A percentile compares a stretch with the other conserved stretches of the same genome.
Evolutionary conservation across 805 yeast genomes (phyloP).

Genomic region (Barnettozyma pratensis): DNA sequence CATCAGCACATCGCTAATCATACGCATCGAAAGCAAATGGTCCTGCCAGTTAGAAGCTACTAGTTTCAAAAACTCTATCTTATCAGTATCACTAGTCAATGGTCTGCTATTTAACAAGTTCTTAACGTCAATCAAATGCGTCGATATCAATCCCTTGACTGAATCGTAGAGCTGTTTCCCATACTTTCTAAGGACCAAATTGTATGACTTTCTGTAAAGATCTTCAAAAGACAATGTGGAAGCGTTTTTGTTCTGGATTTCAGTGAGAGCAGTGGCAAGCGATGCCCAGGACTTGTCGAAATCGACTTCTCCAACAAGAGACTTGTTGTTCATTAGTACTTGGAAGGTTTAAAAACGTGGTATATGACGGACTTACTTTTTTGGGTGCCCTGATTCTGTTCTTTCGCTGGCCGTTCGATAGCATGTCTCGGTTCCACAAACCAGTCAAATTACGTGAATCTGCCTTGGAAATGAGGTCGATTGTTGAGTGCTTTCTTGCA

Average conservation of each 20-base stretch:
- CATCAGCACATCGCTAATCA: conserved; percentile 80
- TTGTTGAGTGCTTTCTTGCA: too few species aligned
- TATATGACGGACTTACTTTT: conserved; percentile 25
- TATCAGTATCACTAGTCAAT: conserved; percentile 10
- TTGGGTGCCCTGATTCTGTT: conserved; percentile 66
- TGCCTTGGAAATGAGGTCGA: not conserved
- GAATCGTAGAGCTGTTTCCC: conserved; percentile 64
- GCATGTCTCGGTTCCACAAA: not conserved
- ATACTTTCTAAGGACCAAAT: conserved; percentile 62
- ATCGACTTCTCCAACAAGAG: conserved; percentile 37
- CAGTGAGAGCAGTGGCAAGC: conserved; percentile 60
- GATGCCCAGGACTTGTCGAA: conserved; percentile 65
- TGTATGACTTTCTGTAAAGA: conserved; percentile 73
- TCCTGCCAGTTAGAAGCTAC: conserved; percentile 54
- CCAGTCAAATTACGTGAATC: not conserved
- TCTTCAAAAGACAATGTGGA: conserved; percentile 76
- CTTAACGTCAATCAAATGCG: conserved; percentile 36
- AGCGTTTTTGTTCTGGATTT: conserved; percentile 69
- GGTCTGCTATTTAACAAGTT: conserved; percentile 14
- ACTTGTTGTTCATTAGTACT: conserved; percentile 12
- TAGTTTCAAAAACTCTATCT: conserved; percentile 30
- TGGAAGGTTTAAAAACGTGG: not conserved
- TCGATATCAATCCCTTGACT: conserved; percentile 43
- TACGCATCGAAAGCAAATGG: conserved; percentile 65
- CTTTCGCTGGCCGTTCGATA: conserved; percentile 35